Evolutionary conservation across 1,139 yeast genomes (phyloP), one percentile per base, ranked within the genome.

Genomic region (Taiozyma sp.): DNA sequence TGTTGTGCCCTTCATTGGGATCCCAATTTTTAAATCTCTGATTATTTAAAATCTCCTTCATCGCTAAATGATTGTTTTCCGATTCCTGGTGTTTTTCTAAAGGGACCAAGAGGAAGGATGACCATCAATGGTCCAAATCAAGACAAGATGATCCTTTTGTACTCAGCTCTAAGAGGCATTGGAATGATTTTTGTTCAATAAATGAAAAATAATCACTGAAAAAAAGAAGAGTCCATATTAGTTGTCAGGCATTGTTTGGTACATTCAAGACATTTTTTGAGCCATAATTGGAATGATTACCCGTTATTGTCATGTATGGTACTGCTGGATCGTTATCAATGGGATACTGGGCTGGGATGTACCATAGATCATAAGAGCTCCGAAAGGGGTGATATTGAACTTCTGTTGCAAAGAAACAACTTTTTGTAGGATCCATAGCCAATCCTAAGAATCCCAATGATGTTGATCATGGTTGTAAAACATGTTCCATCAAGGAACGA

Each of bases 141-240:
- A 3, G 19, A 32, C 35, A 37, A 19, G 24, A 19, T 37, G 41
- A 46, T 53, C 59, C 56, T 53, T 56, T 45, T 52, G 61, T 47
- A 30, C 16, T 42, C 59, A 56, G 50, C 30, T 44, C 57, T 41
- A 37, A 16, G 4, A 22, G 29, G 35, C 51, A 42, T 35, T 47
- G 52, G 46, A 50, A 49, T 52, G 60, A 53, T 55, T 57, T 59
- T 57, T 53, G 26, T 57, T 54, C 55, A 51, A 50, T 35, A 14
- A 13, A 48, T 52, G 54, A 54, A 51, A 54, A 56, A 57, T 21
- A 52, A 53, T 51, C 58, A 53, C 42, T 53, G 29, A 53, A 57
- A 59, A 56, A 51, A 55, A 54, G 50, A 50, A 52, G 55, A 52
- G 35, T 41, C 22, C 34, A 13, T 14, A 30, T 21, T 39, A 34